Evolutionary conservation across 2,329 filamentous ascomycete genomes (phyloP).

Genomic region (Grosmannia serpens): DNA sequence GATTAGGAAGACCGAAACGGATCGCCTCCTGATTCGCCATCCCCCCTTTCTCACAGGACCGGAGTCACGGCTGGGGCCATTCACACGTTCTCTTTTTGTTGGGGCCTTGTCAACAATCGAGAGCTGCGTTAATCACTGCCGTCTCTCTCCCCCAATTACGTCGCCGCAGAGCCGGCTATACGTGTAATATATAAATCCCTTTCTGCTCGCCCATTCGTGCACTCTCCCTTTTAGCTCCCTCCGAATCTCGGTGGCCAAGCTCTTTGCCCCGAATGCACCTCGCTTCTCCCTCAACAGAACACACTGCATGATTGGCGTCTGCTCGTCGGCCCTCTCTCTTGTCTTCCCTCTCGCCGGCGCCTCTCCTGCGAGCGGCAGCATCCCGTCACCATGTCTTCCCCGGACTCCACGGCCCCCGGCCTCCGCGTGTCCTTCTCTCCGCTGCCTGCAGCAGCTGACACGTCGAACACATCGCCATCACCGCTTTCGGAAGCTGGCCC

Average conservation of each 20-base stretch:
- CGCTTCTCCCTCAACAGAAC: background rate
- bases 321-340: background rate
- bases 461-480: conserved; percentile 14
- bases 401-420: background rate
- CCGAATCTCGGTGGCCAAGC: background rate
- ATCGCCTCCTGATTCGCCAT: background rate
- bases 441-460: conserved; percentile 8
- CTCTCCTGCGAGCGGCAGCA: too few relatives aligned
- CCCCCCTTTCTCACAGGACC: background rate
- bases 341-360: background rate
- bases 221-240: background rate
- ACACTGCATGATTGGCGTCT: background rate
- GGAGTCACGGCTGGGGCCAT: background rate
- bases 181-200: background rate
- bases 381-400: background rate
- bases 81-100: background rate
- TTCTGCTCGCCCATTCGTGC: background rate
- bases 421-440: background rate
- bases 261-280: background rate
- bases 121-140: background rate
- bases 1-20: background rate
- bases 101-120: background rate
- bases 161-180: background rate
- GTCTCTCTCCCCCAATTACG: background rate
- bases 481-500: conserved; percentile 9